These are phyloP conservation scores for Aspergillus sp. DNA, from an alignment of 2,329 filamentous ascomycete species.

Conservation along the genomic window DNA sequence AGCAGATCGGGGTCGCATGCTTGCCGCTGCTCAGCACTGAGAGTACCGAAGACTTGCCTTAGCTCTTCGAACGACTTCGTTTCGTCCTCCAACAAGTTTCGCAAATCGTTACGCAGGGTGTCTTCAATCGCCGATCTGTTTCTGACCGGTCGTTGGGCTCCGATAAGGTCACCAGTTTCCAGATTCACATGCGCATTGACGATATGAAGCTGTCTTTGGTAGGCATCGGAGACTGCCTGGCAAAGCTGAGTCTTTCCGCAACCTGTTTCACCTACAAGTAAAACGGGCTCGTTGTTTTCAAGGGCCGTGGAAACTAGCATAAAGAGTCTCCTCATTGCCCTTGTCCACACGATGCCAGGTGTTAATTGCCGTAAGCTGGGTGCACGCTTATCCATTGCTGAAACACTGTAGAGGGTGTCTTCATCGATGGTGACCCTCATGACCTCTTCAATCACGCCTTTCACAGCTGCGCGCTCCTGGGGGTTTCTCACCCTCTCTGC, in stretches of 20 bases:
- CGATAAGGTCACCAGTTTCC: slow-evolving; percentile 95
- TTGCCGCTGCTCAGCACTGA: slow-evolving; percentile 48
- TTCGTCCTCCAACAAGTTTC: slow-evolving; percentile 40
- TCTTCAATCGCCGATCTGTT: slow-evolving; percentile 75
- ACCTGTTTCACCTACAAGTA: slow-evolving; percentile 94
- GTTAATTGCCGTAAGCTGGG: slow-evolving; percentile 40
- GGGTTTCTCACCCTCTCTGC: slow-evolving; percentile 91
- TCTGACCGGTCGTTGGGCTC: slow-evolving; percentile 85
- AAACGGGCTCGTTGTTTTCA: slow-evolving; percentile 85
- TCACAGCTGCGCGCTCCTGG: slow-evolving; percentile 82
- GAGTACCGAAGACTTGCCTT: slow-evolving; percentile 58
- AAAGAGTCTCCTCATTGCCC: slow-evolving; percentile 88
- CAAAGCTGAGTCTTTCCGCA: slow-evolving; percentile 98
- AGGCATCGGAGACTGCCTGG: slow-evolving; percentile 82
- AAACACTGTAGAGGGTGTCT: slow-evolving; percentile 67
- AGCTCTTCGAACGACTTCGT: slow-evolving; percentile 55
- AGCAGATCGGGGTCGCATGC: slow-evolving; percentile 51
- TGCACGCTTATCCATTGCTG: slow-evolving; percentile 57
- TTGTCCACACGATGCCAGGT: slow-evolving; percentile 78
- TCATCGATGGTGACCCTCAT: slow-evolving; percentile 84
- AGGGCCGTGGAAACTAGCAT: slow-evolving; percentile 85
- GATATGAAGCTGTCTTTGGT: slow-evolving; percentile 74
- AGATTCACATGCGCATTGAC: slow-evolving; percentile 98
- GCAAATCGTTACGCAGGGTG: slow-evolving; percentile 63
- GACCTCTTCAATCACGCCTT: slow-evolving; percentile 81